Percentiles rank a stretch among this genome's conserved stretches.
phyloP scores from a whole-genome alignment of 305 asterid genomes.

The Solanum hybrid region DNA sequence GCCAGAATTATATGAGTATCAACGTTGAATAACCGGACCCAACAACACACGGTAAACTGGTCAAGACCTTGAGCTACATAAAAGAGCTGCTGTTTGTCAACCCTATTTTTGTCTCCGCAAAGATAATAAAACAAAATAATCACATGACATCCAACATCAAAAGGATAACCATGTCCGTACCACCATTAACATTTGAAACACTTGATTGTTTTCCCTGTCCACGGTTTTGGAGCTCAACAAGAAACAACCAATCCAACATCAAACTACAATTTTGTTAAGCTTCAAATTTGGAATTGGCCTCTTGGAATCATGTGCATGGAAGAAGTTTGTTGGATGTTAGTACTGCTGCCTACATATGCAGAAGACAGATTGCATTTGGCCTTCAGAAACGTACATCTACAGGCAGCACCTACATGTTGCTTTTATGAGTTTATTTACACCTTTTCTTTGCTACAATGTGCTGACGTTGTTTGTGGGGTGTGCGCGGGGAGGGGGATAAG shows the following conservation, averaged over 20 bases:
- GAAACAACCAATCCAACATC: not conserved
- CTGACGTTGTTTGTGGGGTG: not conserved
- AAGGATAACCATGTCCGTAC: not conserved
- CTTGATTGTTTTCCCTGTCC: not conserved
- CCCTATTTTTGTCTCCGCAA: not conserved
- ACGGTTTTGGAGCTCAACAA: not conserved
- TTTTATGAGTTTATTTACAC: not conserved
- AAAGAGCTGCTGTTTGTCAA: not conserved
- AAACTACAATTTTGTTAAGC: not conserved
- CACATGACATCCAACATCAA: not conserved
- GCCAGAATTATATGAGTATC: not conserved
- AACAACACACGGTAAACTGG: not conserved
- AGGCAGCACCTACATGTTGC: not conserved
- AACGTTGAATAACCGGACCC: not conserved
- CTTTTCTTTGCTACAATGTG: not conserved
- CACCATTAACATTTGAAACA: not conserved
- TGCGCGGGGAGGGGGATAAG: not conserved
- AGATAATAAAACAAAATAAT: not conserved
- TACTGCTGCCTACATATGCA: not conserved
- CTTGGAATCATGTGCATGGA: not conserved
- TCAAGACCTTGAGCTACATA: not conserved
- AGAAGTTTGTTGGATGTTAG: not conserved
- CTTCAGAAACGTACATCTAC: not conserved
- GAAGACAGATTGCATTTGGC: not conserved
- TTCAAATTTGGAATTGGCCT: not conserved